Base-by-base conservation (phyloP, 208 protist genomes). In the Leishmania tropica region DNA sequence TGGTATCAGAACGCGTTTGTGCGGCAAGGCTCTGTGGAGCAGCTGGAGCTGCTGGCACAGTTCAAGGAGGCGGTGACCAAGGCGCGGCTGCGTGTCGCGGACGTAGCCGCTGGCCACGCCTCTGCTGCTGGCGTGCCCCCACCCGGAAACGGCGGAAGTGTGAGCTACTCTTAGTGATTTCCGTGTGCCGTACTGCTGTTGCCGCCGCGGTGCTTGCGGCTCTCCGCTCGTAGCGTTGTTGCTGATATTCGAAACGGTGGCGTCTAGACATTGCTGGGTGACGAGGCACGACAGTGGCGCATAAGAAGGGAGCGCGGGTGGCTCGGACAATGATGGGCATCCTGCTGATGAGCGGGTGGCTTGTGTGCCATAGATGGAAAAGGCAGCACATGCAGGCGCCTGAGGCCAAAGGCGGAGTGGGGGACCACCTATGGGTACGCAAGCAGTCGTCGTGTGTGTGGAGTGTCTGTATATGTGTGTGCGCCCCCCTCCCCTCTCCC, bases 1-100 rank as follows among this genome's bases (percentile, higher is more conserved):
- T 97, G 94, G 94, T 93, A 91, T 83, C 89, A 94, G 84, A 97
- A 97, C 80, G 81, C 88, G 47, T 86, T 84, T 42, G 71, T 93
- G 84, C 81, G 79, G 28, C 86, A 88, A 67, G 92, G 88, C 72
- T 90, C 89, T 5, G 81, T 86, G 47, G 84, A 92, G 78, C 92
- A 95, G 83, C 80, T 88, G 42, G 78, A 82, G 73, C 71, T 97
- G 56, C 79, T 95, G 42, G 28, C 47, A 8, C 78, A 88, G 42
- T 95, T 97, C 80, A 81, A 85, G 17, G 47, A 81, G 67, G 86
- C 82, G 7, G 84, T 87, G 40, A 65, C 81, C 15, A 37, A 37
- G 13, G 89, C 86, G n/a, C 80, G 85, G 13, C 56, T 53, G 47
- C 60, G 70, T 17, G 81, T 68, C 2, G 84, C 76, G 28, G 65